Conservation (phyloP, 2,329 filamentous ascomycete genomes). For the Diaporthe capsici region DNA sequence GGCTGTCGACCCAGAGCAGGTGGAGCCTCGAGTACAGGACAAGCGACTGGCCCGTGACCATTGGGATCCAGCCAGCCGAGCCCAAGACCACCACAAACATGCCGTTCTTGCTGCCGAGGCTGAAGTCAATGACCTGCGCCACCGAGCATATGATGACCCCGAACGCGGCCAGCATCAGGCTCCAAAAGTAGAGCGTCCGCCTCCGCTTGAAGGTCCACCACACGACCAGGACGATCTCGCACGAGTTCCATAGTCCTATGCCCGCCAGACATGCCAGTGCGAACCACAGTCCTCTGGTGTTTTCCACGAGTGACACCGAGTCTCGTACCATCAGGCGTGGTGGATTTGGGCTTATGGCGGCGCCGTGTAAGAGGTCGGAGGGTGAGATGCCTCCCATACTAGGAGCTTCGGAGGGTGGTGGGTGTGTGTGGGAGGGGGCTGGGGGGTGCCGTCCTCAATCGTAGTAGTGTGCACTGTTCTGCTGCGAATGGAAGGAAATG, state of each 20-base stretch:
- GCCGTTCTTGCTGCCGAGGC: not conserved
- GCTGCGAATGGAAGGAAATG: not conserved
- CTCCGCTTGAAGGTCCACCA: slow-evolving; percentile 34
- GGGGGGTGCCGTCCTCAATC: not conserved
- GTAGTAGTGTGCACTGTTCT: not conserved
- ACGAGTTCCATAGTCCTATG: slow-evolving; percentile 30
- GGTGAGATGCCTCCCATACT: slow-evolving; percentile 6
- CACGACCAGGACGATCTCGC: slow-evolving; percentile 34
- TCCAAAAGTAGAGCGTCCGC: slow-evolving; percentile 32
- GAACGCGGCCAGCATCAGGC: slow-evolving; percentile 20
- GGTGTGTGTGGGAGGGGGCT: not conserved
- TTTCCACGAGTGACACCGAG: not conserved
- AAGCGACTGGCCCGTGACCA: slow-evolving; percentile 70
- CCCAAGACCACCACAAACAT: slow-evolving; percentile 19
- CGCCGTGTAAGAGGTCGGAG: not conserved
- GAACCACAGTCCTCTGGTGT: slow-evolving; percentile 15
- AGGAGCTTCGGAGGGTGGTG: not conserved
- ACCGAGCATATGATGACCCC: slow-evolving; percentile 28
- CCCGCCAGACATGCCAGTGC: slow-evolving; percentile 24
- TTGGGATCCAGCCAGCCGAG: slow-evolving; percentile 62
- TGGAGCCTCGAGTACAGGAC: slow-evolving; percentile 74
- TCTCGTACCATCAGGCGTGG: not conserved
- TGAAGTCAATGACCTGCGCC: slow-evolving; percentile 34
- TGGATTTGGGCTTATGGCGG: not conserved
- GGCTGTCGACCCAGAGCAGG: slow-evolving; percentile 66